A percentile compares a stretch with the other conserved stretches of the same genome.
These are phyloP conservation scores for Aspergillus aculeatinus DNA, from an alignment of 2,329 filamentous ascomycete species.

Conservation along the genomic window DNA sequence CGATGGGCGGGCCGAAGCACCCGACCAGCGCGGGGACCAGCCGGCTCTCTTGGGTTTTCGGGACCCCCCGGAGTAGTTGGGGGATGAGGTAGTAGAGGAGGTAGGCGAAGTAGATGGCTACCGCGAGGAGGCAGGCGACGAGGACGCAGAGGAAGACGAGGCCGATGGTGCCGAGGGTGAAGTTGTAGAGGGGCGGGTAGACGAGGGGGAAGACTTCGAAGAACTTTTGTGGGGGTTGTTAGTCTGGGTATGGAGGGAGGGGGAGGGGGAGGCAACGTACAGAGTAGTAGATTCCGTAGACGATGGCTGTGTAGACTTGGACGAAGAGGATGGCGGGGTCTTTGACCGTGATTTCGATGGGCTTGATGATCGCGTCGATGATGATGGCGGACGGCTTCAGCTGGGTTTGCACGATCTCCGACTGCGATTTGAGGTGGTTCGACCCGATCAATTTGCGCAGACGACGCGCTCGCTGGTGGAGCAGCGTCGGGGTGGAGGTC, in stretches of 20 bases:
- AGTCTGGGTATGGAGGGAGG: background rate
- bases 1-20: constrained; percentile 53
- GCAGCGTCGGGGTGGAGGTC: constrained; percentile 53
- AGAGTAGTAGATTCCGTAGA: constrained; percentile 51
- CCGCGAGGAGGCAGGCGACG: constrained; percentile 56
- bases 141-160: constrained; percentile 60
- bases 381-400: constrained; percentile 4
- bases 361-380: constrained; percentile 58
- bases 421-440: constrained; percentile 54
- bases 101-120: constrained; percentile 52
- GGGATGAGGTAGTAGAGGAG: constrained; percentile 50
- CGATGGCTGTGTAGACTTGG: constrained; percentile 60
- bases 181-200: constrained; percentile 58
- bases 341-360: constrained; percentile 59
- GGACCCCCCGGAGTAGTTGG: constrained; percentile 43
- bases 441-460: constrained; percentile 54
- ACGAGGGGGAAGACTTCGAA: constrained; percentile 66
- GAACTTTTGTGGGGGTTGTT: constrained; percentile 34
- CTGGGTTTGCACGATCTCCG: constrained; percentile 57
- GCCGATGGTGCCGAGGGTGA: constrained; percentile 58
- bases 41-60: constrained; percentile 48
- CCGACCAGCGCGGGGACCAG: constrained; percentile 54
- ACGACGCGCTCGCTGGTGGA: constrained; percentile 55
- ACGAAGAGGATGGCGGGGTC: constrained; percentile 64
- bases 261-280: background rate